Evolutionary conservation across 2,329 filamentous ascomycete species (phyloP), one percentile per base, ranked within the genome.

Genomic region (Pseudogymnoascus verrucosus): DNA sequence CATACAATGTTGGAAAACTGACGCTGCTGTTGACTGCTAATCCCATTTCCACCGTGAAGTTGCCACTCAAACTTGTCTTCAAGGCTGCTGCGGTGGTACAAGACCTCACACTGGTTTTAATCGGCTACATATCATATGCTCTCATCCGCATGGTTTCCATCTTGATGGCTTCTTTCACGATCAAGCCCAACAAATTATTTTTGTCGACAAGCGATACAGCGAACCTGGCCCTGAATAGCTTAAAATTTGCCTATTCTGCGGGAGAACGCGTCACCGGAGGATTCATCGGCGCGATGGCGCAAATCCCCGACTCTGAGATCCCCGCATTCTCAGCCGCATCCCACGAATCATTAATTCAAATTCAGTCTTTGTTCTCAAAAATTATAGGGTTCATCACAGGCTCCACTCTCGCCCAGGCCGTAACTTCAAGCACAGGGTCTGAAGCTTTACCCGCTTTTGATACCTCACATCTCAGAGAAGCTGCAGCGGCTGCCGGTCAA

Each of bases 1-100:
- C 95, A 0, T 99, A 98, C 76, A 89, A 97, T 63, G 87, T 92
- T 72, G 95, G 95, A 12, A 93, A 96, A 68, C 79, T 96, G 26
- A 86, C 90, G 4, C 81, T 98, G 47, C 87, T 93, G 73, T 79
- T 93, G 60, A 74, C 93, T 23, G 91, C 90, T 11, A 91, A 92
- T 68, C 93, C 93, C 1, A 78, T 91, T 39, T 78, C 82, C n/a
- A 78, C 87, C 31, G 72, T 89, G 66, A 86, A 85, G 73, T 83
- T 91, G 12, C 86, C 93, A 3, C 78, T 96, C 21, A 85, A 86
- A 59, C 80, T 92, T 42, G 73, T 92, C 8, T 90, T 93, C 47
- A 84, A 86, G 63, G 74, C 87, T 42, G 89, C 89, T n/a, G 92
- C 92, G 70, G 80, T 96, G 51, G 75, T 92, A 31, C 89, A 96